Evolutionary conservation across 768 basidiomycete species (phyloP).

Genomic region (Lyophyllum shimeji): DNA sequence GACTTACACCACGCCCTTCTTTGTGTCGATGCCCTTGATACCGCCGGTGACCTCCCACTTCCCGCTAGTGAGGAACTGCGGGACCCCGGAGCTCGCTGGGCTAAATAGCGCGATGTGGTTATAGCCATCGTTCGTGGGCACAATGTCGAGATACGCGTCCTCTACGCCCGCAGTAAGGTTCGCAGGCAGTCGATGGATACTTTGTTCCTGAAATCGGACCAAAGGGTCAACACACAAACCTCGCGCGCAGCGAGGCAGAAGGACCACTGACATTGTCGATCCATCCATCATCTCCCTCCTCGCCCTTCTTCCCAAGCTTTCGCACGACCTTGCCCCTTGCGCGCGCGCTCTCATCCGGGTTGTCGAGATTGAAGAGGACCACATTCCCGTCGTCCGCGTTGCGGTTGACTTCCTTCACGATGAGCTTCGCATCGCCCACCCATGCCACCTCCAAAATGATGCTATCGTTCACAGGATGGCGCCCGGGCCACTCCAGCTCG

Average conservation of each 20-base stretch:
- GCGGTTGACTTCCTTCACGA: conserved; percentile 87
- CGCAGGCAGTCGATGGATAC: conserved; percentile 55
- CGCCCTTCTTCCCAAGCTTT: conserved; percentile 77
- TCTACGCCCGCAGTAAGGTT: conserved; percentile 39
- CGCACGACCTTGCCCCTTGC: conserved; percentile 61
- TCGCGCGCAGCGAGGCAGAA: background rate
- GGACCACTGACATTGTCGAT: conserved; percentile 70
- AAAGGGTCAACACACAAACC: background rate
- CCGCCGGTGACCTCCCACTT: conserved; percentile 85
- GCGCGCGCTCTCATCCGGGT: conserved; percentile 23
- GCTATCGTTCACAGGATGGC: conserved; percentile 58
- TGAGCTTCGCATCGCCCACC: conserved; percentile 72
- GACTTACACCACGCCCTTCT: conserved; percentile 69
- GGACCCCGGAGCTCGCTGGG: conserved; percentile 64
- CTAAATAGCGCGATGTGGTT: conserved; percentile 93
- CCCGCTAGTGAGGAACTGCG: conserved; percentile 84
- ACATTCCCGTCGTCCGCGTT: conserved; percentile 81
- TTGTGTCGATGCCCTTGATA: conserved; percentile 70
- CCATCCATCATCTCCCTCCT: conserved; percentile 93
- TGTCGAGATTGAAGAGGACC: conserved; percentile 65
- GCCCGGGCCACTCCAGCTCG: conserved; percentile 65
- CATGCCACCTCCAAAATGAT: conserved; percentile 84
- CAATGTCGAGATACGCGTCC: conserved; percentile 86
- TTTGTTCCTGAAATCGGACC: conserved; percentile 50
- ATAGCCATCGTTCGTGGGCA: conserved; percentile 79